A percentile compares a stretch with the other conserved stretches of the same genome.
phyloP scores from a whole-genome alignment of 2,329 filamentous ascomycete genomes.

The Colletotrichum nymphaeae region DNA sequence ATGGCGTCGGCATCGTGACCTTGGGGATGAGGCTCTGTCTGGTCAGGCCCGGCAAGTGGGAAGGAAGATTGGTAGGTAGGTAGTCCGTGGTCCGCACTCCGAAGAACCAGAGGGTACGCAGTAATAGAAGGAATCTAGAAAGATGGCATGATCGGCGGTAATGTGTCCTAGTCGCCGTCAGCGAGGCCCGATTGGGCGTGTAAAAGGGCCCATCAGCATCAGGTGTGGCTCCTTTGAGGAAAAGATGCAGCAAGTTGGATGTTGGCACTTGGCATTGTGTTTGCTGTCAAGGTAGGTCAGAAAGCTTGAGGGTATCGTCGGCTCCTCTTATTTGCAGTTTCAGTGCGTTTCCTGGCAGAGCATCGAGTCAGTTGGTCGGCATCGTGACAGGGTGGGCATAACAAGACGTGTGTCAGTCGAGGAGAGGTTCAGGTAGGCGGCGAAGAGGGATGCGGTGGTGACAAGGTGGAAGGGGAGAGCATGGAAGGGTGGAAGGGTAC shows the following conservation, averaged over 20 bases:
- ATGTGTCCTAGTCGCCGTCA: constrained; percentile 8
- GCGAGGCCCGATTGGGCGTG: constrained; percentile 17
- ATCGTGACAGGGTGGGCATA: constrained; percentile 18
- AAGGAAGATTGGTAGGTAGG: not conserved
- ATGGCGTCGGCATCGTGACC: constrained; percentile 9
- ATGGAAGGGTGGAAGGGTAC: not conserved
- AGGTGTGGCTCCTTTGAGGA: constrained; percentile 7
- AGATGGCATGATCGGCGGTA: not conserved
- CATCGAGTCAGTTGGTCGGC: constrained; percentile 7
- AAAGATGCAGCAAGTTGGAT: not conserved
- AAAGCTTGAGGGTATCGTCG: constrained; percentile 31
- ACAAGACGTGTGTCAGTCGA: not conserved
- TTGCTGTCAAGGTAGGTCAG: not conserved
- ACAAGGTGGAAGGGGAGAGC: not conserved
- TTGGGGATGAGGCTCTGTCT: constrained; percentile 19
- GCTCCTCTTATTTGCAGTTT: constrained; percentile 5
- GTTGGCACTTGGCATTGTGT: not conserved
- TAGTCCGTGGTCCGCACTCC: no score
- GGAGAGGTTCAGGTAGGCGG: not conserved
- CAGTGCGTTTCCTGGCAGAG: not conserved
- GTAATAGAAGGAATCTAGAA: not conserved
- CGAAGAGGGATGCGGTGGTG: no score
- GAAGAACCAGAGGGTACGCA: not conserved
- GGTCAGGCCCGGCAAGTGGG: not conserved
- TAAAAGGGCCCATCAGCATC: constrained; percentile 3